A percentile compares a stretch with the other conserved stretches of the same genome.
These are phyloP conservation scores for Babesia ovis DNA, from an alignment of 169 alveolate species.

Conservation along the genomic window DNA sequence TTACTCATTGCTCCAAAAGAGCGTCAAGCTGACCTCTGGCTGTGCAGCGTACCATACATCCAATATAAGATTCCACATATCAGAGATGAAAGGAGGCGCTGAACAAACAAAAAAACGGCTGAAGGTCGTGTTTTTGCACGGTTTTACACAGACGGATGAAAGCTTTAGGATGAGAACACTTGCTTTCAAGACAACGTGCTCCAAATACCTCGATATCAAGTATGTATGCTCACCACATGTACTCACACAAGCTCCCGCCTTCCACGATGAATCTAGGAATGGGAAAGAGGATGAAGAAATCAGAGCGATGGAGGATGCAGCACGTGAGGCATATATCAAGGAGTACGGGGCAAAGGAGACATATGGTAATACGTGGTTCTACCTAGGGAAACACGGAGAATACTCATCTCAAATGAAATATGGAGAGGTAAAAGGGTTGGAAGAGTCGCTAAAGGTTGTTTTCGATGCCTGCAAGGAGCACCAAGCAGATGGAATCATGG, in stretches of 20 bases:
- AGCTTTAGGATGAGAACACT: constrained; percentile 21
- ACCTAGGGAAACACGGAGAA: constrained; percentile 28
- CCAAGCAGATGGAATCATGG: constrained; percentile 63
- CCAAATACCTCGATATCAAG: constrained; percentile 44
- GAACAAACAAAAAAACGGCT: constrained; percentile 2
- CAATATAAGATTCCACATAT: neutral
- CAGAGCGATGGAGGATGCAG: constrained; percentile 36
- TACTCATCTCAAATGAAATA: constrained; percentile 38
- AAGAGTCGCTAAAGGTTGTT: constrained; percentile 55
- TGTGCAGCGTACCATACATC: neutral
- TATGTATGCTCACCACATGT: constrained; percentile 57
- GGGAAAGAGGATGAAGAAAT: constrained; percentile 53
- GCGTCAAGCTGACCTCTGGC: neutral
- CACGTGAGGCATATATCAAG: constrained; percentile 36
- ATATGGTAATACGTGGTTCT: constrained; percentile 65
- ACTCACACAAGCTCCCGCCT: constrained; percentile 43
- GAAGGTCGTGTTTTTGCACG: constrained; percentile 58
- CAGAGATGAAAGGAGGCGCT: neutral
- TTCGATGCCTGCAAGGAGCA: constrained; percentile 56
- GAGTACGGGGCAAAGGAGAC: constrained; percentile 45
- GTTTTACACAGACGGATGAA: constrained; percentile 50
- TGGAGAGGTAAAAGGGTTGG: constrained; percentile 44
- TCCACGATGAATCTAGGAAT: constrained; percentile 2
- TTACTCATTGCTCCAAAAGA: neutral
- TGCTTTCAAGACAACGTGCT: constrained; percentile 19